Conservation (phyloP, 148 eudicot species). For the Arbutus unedo region DNA sequence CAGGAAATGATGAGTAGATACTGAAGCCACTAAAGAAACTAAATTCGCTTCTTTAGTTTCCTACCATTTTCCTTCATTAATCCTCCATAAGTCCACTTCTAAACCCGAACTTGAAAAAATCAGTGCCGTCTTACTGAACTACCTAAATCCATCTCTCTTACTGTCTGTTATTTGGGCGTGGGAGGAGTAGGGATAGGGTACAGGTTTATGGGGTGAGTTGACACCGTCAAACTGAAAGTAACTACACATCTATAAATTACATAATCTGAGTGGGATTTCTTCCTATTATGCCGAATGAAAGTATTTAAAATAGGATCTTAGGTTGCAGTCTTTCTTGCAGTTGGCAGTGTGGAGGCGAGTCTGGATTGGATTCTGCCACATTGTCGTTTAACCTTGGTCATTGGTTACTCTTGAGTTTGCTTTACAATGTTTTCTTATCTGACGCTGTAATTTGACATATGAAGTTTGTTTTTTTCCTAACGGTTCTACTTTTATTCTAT, state of each 20-base stretch:
- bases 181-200: no score
- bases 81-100: neutral
- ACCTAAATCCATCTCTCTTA: neutral
- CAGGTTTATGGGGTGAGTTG: no score
- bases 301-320: neutral
- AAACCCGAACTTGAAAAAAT: neutral
- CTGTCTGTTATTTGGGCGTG: neutral
- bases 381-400: neutral
- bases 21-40: no score
- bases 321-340: neutral
- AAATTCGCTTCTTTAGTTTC: neutral
- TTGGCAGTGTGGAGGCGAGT: neutral
- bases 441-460: neutral
- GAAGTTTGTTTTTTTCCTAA: neutral
- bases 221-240: no score
- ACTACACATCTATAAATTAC: neutral
- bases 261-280: neutral
- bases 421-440: neutral
- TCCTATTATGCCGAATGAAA: neutral
- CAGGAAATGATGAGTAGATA: no score
- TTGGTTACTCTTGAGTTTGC: neutral
- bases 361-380: neutral
- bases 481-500: neutral
- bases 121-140: neutral
- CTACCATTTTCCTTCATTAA: neutral